These are phyloP conservation scores for Pseudoperonospora humuli DNA, from an alignment of 352 stramenopile genomes.

Conservation along the genomic window DNA sequence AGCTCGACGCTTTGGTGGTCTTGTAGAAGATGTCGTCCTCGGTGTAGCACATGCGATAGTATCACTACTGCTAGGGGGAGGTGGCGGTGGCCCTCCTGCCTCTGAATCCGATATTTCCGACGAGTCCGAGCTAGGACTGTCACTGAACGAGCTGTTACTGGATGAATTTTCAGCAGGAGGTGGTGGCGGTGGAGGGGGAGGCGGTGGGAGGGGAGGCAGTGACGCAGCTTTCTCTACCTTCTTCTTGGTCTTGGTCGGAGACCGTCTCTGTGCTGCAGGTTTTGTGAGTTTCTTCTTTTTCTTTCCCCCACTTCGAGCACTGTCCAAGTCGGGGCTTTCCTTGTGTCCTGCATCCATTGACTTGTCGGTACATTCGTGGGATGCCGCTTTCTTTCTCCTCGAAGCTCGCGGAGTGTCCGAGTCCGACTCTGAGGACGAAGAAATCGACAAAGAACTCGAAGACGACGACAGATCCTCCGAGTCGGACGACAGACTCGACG, in stretches of 20 bases:
- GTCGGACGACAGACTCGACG: slow-evolving; percentile 68
- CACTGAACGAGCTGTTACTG: slow-evolving; percentile 43
- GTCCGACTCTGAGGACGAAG: slow-evolving; percentile 29
- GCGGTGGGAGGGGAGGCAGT: slow-evolving; percentile 17
- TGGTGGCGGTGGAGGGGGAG: slow-evolving; percentile 26
- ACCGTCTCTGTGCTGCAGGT: slow-evolving; percentile 10
- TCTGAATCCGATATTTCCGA: slow-evolving; percentile 43
- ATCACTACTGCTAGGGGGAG: slow-evolving; percentile 10
- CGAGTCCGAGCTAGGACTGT: slow-evolving; percentile 49
- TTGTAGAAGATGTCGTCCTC: slow-evolving; percentile 7
- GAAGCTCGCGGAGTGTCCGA: slow-evolving; percentile 22
- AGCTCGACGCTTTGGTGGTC: slow-evolving; percentile 13
- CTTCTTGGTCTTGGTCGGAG: slow-evolving; percentile 20
- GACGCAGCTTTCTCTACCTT: slow-evolving; percentile 3
- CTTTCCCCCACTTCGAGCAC: neutral
- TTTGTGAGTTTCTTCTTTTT: slow-evolving; percentile 20
- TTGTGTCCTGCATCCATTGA: slow-evolving; percentile 5
- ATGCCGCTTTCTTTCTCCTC: slow-evolving; percentile 17
- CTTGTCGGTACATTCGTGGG: slow-evolving; percentile 1
- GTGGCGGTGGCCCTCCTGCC: slow-evolving; percentile 19
- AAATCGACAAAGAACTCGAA: slow-evolving; percentile 33
- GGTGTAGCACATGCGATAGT: slow-evolving; percentile 8
- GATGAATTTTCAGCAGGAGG: slow-evolving; percentile 27
- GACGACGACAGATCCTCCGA: slow-evolving; percentile 45
- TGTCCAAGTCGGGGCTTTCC: slow-evolving; percentile 28